phyloP scores from a whole-genome alignment of 352 stramenopile species.

The Nannochloropsis limnetica region DNA sequence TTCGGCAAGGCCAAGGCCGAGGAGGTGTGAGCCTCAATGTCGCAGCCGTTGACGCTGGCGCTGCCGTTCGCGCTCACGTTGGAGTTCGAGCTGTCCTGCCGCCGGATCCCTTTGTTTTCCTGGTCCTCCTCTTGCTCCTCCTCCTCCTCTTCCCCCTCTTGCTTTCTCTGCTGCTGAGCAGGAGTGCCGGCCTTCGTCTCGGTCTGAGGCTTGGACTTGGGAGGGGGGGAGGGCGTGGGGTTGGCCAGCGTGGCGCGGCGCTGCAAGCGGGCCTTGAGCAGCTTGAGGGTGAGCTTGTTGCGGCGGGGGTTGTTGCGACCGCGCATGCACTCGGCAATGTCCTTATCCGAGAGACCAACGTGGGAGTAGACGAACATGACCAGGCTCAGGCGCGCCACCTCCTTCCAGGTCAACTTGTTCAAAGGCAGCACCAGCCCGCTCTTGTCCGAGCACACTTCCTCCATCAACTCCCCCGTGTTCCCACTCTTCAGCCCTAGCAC shows the following conservation, averaged over 20 bases:
- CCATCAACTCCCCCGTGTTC: neutral
- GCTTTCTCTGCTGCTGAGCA: neutral
- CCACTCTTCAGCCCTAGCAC: constrained; percentile 15
- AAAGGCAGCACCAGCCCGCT: neutral
- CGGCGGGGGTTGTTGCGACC: constrained; percentile 10
- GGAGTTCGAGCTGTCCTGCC: neutral
- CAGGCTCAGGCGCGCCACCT: constrained; percentile 2
- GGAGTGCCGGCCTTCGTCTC: neutral
- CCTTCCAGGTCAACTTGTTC: constrained; percentile 30
- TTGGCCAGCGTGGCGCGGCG: neutral
- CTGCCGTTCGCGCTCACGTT: neutral
- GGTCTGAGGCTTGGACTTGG: neutral
- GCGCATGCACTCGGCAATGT: constrained; percentile 13
- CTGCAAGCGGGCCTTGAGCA: neutral
- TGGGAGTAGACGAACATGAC: constrained; percentile 27
- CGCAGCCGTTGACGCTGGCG: neutral
- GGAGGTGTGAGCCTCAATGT: neutral
- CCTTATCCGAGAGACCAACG: neutral
- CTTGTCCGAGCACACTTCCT: constrained; percentile 23
- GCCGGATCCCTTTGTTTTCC: neutral
- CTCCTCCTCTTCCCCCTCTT: neutral
- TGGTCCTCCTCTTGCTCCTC: neutral
- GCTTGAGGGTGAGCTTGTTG: constrained; percentile 3
- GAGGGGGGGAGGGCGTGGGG: neutral
- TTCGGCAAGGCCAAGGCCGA: neutral